Conservation (phyloP, 1,139 yeast species). For the Debaryomyces udenii region DNA sequence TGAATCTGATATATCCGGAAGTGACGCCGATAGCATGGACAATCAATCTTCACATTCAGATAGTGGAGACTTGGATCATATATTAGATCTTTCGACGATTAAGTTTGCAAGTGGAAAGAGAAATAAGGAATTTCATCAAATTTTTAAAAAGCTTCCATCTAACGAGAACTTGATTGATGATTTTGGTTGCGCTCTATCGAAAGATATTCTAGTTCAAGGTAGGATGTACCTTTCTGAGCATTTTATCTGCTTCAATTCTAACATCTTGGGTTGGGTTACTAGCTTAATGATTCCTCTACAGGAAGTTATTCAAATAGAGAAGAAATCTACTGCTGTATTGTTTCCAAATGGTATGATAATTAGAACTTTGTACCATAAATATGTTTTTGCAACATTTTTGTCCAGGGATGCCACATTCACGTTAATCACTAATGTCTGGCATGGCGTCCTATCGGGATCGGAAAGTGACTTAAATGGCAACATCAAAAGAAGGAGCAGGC, state of each 20-base stretch:
- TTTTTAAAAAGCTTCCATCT: conserved; percentile 58
- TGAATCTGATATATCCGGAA: not conserved
- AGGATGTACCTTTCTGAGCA: conserved; percentile 63
- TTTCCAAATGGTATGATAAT: conserved; percentile 78
- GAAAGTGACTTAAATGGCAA: conserved; percentile 24
- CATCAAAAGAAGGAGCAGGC: conserved; percentile 16
- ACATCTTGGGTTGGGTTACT: conserved; percentile 75
- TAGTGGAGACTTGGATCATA: conserved; percentile 19
- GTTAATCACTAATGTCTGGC: conserved; percentile 66
- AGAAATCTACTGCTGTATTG: conserved; percentile 70
- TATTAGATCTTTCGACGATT: conserved; percentile 27
- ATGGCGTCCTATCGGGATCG: conserved; percentile 32
- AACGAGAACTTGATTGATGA: conserved; percentile 63
- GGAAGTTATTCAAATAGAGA: conserved; percentile 72
- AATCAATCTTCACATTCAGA: conserved; percentile 11
- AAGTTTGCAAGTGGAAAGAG: conserved; percentile 45
- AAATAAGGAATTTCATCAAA: conserved; percentile 63
- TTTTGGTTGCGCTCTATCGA: conserved; percentile 70
- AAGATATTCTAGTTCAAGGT: conserved; percentile 75
- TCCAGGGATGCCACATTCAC: conserved; percentile 69
- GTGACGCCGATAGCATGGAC: conserved; percentile 6
- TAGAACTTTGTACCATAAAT: conserved; percentile 69
- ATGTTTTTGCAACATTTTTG: conserved; percentile 71
- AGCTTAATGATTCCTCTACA: conserved; percentile 65
- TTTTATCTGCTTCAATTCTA: conserved; percentile 68